Base-by-base conservation (phyloP, 441 rosid species). In the Adansonia rubrostipa region DNA sequence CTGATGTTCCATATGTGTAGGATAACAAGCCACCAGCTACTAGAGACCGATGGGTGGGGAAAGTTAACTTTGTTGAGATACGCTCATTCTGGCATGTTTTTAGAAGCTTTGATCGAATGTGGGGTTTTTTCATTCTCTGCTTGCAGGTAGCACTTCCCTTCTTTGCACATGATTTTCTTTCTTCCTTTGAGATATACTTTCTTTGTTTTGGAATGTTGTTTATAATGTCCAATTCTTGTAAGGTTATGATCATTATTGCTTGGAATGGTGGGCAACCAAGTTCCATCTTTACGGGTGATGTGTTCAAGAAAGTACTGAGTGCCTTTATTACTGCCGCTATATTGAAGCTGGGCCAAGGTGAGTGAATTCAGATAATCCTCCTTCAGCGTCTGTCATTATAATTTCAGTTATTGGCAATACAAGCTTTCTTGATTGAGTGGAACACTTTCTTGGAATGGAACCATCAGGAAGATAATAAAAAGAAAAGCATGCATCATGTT, bases 101-200 rank as follows among this genome's bases (percentile, higher is more conserved):
- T 80, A 92, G 99, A 85, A 97, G 98, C 88, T 97, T 93, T 67
- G 99, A 97, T 87, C 95, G 98, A 65, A 93, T 97, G 99, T 97
- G 99, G 99, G 90, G 94, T 82, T 97, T 97, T 84, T 92, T 91
- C 77, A 94, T 97, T 85, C 85, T 94, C 48, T 89, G 87, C 86
- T 84, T 97, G 77, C 99, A 97, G 98, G 99, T 97, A 83, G 17
- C 8, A 56, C 63, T 70, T 84, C 19, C 11, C 45, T 70, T 54
- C 42, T 0, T 20, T 56, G 65, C 58, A 6, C 53, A 3, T 44
- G 15, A 57, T 73, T 79, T 48, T 42, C 2, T 64, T 2, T 4
- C 8, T 3, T 53, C 19, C 66, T 66, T 69, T 7, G 75, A 56
- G 11, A 73, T 33, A 15, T 4, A 36, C 42, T 68, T 69, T 36